Evolutionary conservation across 2,329 filamentous ascomycete species (phyloP).

Genomic region (Cercospora zeina): DNA sequence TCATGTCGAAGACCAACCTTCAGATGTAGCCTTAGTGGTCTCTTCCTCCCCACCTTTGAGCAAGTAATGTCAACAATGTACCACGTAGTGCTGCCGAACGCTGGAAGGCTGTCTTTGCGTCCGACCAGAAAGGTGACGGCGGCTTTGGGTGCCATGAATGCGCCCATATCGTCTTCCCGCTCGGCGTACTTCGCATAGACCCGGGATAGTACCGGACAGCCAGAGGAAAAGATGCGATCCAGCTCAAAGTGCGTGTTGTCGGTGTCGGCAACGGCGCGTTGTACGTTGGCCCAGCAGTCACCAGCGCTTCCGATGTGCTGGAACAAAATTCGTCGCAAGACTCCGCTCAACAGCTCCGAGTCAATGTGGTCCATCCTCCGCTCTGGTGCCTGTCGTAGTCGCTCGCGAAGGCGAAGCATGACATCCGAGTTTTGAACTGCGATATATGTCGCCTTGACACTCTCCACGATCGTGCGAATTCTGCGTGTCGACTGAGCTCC

Average conservation of each 20-base stretch:
- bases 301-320: background rate
- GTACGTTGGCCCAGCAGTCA: background rate
- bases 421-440: background rate
- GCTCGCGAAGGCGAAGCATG: slow-evolving; percentile 6
- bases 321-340: slow-evolving; percentile 5
- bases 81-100: slow-evolving; percentile 3
- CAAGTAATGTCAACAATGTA: background rate
- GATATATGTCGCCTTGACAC: background rate
- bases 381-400: slow-evolving; percentile 2
- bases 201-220: background rate
- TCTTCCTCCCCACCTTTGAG: background rate
- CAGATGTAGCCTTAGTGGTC: background rate
- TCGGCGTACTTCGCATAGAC: slow-evolving; percentile 5
- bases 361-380: slow-evolving; percentile 1
- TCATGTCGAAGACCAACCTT: slow-evolving; percentile 3
- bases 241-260: background rate
- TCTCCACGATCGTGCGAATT: background rate
- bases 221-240: background rate
- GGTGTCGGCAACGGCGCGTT: background rate
- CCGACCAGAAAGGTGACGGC: background rate
- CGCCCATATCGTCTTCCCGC: slow-evolving; percentile 1
- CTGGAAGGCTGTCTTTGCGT: background rate
- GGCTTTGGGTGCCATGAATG: background rate
- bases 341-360: background rate
- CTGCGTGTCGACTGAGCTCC: background rate